Percentiles rank a stretch among this genome's conserved stretches.
Conservation (phyloP, 257 asterid species). For the Rauvolfia tetraphylla region DNA sequence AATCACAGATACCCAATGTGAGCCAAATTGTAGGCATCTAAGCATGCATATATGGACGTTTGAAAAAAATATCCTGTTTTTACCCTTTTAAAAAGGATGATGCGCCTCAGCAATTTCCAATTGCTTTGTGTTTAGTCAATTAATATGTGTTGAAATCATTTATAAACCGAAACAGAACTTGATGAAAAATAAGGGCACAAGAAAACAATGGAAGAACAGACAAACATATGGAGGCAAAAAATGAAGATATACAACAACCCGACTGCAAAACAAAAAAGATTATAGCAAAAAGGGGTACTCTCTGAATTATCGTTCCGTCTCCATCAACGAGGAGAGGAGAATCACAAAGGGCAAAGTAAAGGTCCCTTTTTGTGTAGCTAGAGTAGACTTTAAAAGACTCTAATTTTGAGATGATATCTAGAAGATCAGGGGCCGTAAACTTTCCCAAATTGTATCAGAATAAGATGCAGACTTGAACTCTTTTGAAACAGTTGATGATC, state of each 20-base stretch:
- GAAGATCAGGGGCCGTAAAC: constrained; percentile 41
- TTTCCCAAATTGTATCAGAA: constrained; percentile 45
- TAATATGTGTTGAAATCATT: background rate
- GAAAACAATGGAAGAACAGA: background rate
- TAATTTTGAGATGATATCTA: constrained; percentile 41
- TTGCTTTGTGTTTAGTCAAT: background rate
- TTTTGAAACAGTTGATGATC: constrained; percentile 4
- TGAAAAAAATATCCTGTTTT: background rate
- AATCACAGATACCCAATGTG: background rate
- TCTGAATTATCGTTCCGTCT: constrained; percentile 40
- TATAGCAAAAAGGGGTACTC: background rate
- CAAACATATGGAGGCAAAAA: background rate
- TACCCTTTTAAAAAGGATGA: too few species aligned
- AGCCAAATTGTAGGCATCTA: too few species aligned
- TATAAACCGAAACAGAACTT: background rate
- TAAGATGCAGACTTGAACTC: constrained; percentile 18
- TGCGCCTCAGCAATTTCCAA: background rate
- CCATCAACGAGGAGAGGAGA: constrained; percentile 40
- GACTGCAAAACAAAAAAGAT: too few species aligned
- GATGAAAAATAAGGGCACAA: background rate
- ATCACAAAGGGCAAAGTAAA: constrained; percentile 36
- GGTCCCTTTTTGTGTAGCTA: constrained; percentile 37
- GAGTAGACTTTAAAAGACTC: constrained; percentile 18
- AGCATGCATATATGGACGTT: background rate
- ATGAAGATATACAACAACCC: background rate